Percentiles rank a stretch among this genome's conserved stretches.
Conservation (phyloP, 306 rosid species). For the Vigna reflexopilosa region DNA sequence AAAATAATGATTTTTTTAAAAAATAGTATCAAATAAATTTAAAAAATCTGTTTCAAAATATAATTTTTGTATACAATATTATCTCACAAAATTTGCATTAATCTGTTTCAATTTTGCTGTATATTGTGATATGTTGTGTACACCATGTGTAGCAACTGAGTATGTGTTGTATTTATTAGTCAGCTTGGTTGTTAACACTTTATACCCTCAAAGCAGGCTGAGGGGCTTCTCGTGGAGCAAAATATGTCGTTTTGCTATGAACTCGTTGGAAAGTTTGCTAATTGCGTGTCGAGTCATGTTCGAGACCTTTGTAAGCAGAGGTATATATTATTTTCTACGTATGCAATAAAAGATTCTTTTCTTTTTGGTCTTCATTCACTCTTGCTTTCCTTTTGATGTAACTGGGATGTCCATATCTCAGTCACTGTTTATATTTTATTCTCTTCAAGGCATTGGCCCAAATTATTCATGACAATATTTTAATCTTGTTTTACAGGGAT, state of each 20-base stretch:
- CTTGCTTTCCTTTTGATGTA: neutral
- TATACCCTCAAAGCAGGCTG: slow-evolving; percentile 62
- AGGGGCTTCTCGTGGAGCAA: slow-evolving; percentile 74
- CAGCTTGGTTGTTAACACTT: slow-evolving; percentile 10
- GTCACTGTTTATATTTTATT: slow-evolving; percentile 27
- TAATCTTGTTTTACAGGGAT: slow-evolving; percentile 50
- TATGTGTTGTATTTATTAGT: neutral
- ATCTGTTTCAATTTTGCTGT: neutral
- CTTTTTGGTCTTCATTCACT: neutral
- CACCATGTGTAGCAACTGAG: neutral
- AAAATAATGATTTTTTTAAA: no score
- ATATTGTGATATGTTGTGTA: neutral
- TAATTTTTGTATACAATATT: neutral
- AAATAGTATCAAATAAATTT: no score
- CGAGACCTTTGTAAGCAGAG: slow-evolving; percentile 60
- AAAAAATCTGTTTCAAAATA: no score
- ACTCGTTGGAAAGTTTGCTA: slow-evolving; percentile 54
- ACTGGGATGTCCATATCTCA: neutral
- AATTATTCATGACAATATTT: neutral
- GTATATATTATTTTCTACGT: slow-evolving; percentile 44
- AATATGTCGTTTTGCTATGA: slow-evolving; percentile 66
- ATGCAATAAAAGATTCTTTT: neutral
- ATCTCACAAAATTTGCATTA: neutral
- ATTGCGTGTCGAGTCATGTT: slow-evolving; percentile 52
- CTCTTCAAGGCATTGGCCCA: slow-evolving; percentile 50